Evolutionary conservation across 805 yeast species (phyloP).

Genomic region (Lipomyces kockii): DNA sequence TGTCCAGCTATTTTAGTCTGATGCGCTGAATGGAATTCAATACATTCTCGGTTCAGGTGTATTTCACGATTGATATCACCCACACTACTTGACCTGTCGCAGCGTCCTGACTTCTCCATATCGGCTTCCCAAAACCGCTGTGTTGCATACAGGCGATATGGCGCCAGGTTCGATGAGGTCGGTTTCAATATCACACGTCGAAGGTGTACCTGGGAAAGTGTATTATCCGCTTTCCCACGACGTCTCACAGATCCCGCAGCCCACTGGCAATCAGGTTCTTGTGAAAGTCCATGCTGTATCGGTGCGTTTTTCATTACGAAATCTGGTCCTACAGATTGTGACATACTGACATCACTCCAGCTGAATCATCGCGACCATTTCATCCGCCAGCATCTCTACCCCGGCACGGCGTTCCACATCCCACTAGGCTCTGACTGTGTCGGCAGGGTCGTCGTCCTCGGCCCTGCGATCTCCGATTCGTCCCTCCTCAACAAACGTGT

Average conservation of each 20-base stretch:
- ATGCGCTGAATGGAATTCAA: too few relatives aligned
- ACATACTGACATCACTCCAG: background rate
- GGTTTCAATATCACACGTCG: conserved; percentile 15
- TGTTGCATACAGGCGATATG: background rate
- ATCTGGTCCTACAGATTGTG: background rate
- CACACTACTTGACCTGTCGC: too few relatives aligned
- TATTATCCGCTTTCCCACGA: conserved; percentile 15
- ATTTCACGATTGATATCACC: too few relatives aligned
- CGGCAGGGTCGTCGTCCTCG: conserved; percentile 31
- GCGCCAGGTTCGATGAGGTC: conserved; percentile 9
- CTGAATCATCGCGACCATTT: conserved; percentile 38
- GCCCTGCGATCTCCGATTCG: conserved; percentile 6
- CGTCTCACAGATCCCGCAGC: background rate
- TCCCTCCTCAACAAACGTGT: conserved; percentile 24
- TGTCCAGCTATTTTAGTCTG: too few relatives aligned
- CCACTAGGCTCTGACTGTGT: conserved; percentile 36
- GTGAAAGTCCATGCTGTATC: conserved; percentile 31
- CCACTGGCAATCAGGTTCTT: conserved; percentile 20
- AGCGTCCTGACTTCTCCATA: background rate
- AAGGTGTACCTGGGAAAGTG: conserved; percentile 22
- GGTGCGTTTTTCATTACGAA: background rate
- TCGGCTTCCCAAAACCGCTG: too few relatives aligned
- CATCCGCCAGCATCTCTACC: conserved; percentile 34
- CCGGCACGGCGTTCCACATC: conserved; percentile 30
- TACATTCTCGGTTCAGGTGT: background rate